Base-by-base conservation (phyloP, 805 yeast genomes). In the Kazachstania bromeliacearum region DNA sequence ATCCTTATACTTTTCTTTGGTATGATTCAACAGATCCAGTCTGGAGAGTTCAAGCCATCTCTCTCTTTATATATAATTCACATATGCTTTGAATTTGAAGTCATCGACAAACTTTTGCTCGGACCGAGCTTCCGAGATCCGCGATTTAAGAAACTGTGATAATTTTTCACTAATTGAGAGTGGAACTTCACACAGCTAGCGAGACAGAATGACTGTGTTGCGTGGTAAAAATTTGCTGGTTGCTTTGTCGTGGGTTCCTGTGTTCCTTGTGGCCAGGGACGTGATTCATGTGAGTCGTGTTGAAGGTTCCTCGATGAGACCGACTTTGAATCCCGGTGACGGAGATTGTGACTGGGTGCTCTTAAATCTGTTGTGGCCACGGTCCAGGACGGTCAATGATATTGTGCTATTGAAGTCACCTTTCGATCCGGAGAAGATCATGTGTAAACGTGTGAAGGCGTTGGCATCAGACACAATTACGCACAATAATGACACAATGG, bases 291-390 rank as follows among this genome's bases (percentile, higher is more conserved):
- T 87, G 19, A 83, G 84, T 12, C 73, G 75, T 57, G 72, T 87
- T 13, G 71, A 77, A 30, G 97, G 97, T 2, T 60, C 70, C 27
- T 84, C 95, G 17, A 88, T 88, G 97, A 68, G 82, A 35, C 96
- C 96, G 1, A 75, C 95, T 0, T 71, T 87, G 50, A 88, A 88
- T 57, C 89, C 94, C 0, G 73, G 71, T 15, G 68, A 55, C 18
- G 58, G 31, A 59, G 59, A 44, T 57, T 66, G 45, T 38, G 87
- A 80, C 49, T 70, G 79, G 60, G 85, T 84, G 1, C 47, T 83
- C 3, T n/a, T n/a, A n/a, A n/a, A n/a, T n/a, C n/a, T n/a, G n/a
- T n/a, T n/a, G n/a, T n/a, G n/a, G n/a, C n/a, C n/a, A n/a, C n/a
- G n/a, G n/a, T n/a, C n/a, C n/a, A n/a, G n/a, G n/a, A n/a, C n/a